Evolutionary conservation across 2,329 filamentous ascomycete genomes (phyloP).

Genomic region (Metarhizium brunneum): DNA sequence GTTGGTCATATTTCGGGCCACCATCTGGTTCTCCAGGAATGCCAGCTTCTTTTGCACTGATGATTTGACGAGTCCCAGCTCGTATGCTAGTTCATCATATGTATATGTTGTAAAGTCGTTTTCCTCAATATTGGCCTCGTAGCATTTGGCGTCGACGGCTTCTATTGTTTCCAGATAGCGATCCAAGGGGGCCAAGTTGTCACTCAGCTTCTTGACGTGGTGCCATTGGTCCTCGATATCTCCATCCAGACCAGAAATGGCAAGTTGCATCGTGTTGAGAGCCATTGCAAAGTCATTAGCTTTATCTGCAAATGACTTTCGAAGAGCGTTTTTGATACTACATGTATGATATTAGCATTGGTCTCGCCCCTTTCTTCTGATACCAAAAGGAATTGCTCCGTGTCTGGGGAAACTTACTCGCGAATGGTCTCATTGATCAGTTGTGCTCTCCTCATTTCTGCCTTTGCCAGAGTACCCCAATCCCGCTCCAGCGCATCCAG

Average conservation of each 20-base stretch:
- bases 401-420: constrained; percentile 50
- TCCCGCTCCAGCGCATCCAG: constrained; percentile 74
- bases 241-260: constrained; percentile 93
- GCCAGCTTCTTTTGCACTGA: constrained; percentile 93
- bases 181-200: constrained; percentile 82
- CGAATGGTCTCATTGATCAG: constrained; percentile 96
- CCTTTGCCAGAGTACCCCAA: constrained; percentile 70
- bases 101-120: constrained; percentile 99
- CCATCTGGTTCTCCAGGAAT: constrained; percentile 97
- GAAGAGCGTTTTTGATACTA: constrained; percentile 89
- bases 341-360: constrained; percentile 16
- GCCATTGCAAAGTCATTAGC: constrained; percentile 96
- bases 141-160: constrained; percentile 76
- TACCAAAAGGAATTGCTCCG: not conserved
- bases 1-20: constrained; percentile 97
- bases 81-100: constrained; percentile 91
- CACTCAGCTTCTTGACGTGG: constrained; percentile 76
- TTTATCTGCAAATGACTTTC: constrained; percentile 91
- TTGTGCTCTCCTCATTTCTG: constrained; percentile 83
- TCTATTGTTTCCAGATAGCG: constrained; percentile 83
- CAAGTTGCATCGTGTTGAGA: constrained; percentile 86
- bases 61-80: constrained; percentile 81
- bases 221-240: constrained; percentile 91
- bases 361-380: not conserved
- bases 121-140: constrained; percentile 96